Evolutionary conservation across 306 rosid genomes (phyloP).

Genomic region (Luffa acutangula): DNA sequence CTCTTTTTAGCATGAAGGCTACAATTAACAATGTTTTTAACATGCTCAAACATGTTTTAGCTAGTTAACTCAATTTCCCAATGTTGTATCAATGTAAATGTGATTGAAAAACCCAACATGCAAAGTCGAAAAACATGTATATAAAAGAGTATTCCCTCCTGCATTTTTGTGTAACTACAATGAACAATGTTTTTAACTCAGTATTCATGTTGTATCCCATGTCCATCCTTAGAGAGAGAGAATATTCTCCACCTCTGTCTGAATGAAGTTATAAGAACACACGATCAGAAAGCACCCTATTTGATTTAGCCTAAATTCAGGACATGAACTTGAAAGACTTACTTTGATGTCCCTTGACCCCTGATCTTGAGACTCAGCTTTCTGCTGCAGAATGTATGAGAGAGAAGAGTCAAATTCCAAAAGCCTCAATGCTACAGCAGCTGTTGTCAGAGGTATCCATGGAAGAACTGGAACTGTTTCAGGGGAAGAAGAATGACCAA

Average conservation of each 20-base stretch:
- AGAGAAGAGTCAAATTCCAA: slow-evolving; percentile 55
- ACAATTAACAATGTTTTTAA: not conserved
- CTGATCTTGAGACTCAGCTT: slow-evolving; percentile 34
- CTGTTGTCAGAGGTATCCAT: slow-evolving; percentile 62
- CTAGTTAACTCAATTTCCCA: not conserved
- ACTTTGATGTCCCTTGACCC: slow-evolving; percentile 29
- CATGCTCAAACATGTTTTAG: not conserved
- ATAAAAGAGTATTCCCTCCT: not conserved
- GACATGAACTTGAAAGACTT: slow-evolving; percentile 23
- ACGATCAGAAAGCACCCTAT: not conserved
- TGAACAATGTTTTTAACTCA: too few relatives aligned
- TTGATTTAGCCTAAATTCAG: not conserved
- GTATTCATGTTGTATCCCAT: not conserved
- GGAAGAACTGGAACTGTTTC: slow-evolving; percentile 42
- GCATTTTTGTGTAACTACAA: not conserved
- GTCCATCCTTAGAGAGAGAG: not conserved
- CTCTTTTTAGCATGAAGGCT: not conserved
- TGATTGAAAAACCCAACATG: not conserved
- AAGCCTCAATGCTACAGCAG: slow-evolving; percentile 64
- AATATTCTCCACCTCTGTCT: not conserved
- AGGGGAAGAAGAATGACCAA: slow-evolving; percentile 13
- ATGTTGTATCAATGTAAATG: not conserved
- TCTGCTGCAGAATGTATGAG: slow-evolving; percentile 37
- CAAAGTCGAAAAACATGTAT: not conserved
- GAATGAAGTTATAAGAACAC: not conserved